Evolutionary conservation across 1,139 yeast genomes (phyloP).

Genomic region (Yamadazyma diddensiae): DNA sequence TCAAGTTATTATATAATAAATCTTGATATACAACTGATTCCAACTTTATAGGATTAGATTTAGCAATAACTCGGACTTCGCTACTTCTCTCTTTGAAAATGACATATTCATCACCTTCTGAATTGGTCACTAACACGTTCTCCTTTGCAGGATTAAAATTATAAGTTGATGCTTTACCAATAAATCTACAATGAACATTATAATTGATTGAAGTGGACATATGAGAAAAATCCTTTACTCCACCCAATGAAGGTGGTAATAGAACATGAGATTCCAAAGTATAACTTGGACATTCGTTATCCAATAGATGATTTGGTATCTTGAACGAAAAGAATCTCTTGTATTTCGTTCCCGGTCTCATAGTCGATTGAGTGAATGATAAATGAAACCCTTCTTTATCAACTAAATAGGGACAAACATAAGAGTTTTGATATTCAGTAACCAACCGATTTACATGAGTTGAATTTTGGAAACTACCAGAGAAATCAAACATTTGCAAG

Average conservation of each 20-base stretch:
- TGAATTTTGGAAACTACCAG: slow-evolving; percentile 36
- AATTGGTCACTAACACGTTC: slow-evolving; percentile 31
- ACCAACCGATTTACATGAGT: slow-evolving; percentile 28
- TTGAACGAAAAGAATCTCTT: slow-evolving; percentile 43
- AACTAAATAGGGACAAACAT: slow-evolving; percentile 12
- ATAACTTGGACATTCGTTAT: slow-evolving; percentile 35
- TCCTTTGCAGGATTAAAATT: slow-evolving; percentile 18
- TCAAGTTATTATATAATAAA: slow-evolving; percentile 25
- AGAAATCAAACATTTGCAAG: slow-evolving; percentile 45
- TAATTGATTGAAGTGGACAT: slow-evolving; percentile 33
- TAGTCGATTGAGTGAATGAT: slow-evolving; percentile 18
- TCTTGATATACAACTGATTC: slow-evolving; percentile 7
- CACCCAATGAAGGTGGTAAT: slow-evolving; percentile 40
- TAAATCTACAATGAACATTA: slow-evolving; percentile 38
- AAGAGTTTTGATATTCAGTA: slow-evolving; percentile 21
- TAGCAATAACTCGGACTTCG: slow-evolving; percentile 28
- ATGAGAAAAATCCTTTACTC: slow-evolving; percentile 22
- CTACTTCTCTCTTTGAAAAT: slow-evolving; percentile 29
- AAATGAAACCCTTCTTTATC: slow-evolving; percentile 26
- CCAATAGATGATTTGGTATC: slow-evolving; percentile 38
- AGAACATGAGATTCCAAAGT: slow-evolving; percentile 32
- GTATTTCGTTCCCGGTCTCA: slow-evolving; percentile 17
- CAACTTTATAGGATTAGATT: background rate
- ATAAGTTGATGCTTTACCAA: slow-evolving; percentile 36
- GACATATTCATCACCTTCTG: slow-evolving; percentile 41